Evolutionary conservation across 2,329 filamentous ascomycete species (phyloP).

Genomic region (Furcasterigmium furcatum): DNA sequence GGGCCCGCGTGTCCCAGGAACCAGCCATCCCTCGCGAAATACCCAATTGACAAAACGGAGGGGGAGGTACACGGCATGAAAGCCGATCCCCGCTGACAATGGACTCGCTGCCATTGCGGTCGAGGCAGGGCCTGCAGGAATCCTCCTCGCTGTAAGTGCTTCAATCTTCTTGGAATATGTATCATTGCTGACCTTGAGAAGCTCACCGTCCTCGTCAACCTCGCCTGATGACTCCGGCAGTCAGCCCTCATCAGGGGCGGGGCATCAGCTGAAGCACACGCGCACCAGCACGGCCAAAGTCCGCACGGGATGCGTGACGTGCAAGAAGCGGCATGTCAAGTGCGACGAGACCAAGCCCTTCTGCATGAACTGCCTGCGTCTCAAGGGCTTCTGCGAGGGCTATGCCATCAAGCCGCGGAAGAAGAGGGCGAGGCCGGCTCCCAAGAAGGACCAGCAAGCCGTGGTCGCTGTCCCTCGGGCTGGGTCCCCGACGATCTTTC

Average conservation of each 20-base stretch:
- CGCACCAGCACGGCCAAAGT: slow-evolving; percentile 11
- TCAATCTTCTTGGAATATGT: too few species aligned
- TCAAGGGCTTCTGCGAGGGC: slow-evolving; percentile 12
- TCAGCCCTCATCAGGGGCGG: too few species aligned
- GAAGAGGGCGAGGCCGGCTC: not conserved
- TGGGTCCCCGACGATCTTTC: not conserved
- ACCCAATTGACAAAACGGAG: too few species aligned
- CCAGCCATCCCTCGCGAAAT: too few species aligned
- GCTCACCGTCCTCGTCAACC: too few species aligned
- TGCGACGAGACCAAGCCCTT: slow-evolving; percentile 37
- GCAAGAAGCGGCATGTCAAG: slow-evolving; percentile 32
- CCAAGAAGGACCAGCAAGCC: not conserved
- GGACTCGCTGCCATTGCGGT: not conserved
- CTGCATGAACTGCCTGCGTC: slow-evolving; percentile 31
- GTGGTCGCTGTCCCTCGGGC: not conserved
- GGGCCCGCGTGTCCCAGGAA: too few species aligned
- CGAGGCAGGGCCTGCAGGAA: not conserved
- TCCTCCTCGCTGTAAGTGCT: too few species aligned
- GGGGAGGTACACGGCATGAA: too few species aligned
- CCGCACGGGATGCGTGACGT: slow-evolving; percentile 12
- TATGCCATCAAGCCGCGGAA: slow-evolving; percentile 11
- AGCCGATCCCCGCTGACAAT: not conserved
- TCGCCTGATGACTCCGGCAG: not conserved
- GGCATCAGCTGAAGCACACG: too few species aligned
- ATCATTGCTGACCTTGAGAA: too few species aligned